Conservation (phyloP, 345 rosid genomes). For the Corchorus capsularis region DNA sequence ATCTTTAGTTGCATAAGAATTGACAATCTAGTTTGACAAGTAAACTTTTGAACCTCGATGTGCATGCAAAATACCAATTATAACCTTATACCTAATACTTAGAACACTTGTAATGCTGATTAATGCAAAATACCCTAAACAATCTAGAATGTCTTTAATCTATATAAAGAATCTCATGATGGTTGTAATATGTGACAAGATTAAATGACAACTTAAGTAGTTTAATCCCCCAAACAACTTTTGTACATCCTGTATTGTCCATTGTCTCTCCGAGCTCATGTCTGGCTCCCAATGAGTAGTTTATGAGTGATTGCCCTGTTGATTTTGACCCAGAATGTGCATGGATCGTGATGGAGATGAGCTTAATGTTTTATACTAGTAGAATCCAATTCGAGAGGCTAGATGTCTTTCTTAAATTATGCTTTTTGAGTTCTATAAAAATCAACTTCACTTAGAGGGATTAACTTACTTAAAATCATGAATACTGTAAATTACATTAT, state of each 20-base stretch:
- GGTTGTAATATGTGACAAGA: not conserved
- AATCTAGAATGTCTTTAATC: not conserved
- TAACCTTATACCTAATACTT: not conserved
- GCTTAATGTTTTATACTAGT: not conserved
- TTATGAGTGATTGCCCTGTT: not conserved
- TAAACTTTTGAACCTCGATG: not conserved
- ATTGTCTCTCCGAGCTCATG: not conserved
- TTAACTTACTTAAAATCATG: too few species aligned
- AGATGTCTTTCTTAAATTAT: not conserved
- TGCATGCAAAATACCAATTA: not conserved
- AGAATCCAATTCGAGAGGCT: not conserved
- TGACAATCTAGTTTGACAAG: not conserved
- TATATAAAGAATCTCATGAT: not conserved
- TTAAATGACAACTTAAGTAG: not conserved
- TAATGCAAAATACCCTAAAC: not conserved
- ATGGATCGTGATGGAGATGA: not conserved
- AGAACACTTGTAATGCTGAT: not conserved
- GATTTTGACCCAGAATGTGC: not conserved
- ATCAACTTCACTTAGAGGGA: too few species aligned
- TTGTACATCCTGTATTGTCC: not conserved
- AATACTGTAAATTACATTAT: not conserved
- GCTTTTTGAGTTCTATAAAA: not conserved
- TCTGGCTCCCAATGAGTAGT: not conserved
- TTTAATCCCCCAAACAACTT: not conserved
- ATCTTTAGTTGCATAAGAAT: not conserved